Evolutionary conservation across 345 rosid genomes (phyloP).

Genomic region (Acer yangbiense): DNA sequence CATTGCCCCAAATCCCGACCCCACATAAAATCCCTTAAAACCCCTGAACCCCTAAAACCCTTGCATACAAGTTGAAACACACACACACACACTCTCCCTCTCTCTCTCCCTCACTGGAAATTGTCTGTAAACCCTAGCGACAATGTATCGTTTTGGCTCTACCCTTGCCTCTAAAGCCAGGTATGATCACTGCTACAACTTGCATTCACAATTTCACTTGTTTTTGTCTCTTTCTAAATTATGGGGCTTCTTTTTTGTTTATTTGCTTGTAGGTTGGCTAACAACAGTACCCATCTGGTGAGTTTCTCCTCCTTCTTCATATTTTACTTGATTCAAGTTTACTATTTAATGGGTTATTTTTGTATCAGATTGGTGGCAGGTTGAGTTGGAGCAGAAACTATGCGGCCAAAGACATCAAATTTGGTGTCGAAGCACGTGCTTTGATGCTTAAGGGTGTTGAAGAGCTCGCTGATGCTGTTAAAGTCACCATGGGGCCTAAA

Average conservation of each 20-base stretch:
- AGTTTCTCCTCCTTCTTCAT: background rate
- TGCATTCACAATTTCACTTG: background rate
- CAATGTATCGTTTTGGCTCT: conserved; percentile 46
- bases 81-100: no score
- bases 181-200: conserved; percentile 15
- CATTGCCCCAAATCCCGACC: background rate
- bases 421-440: conserved; percentile 71
- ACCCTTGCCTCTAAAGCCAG: conserved; percentile 48
- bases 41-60: background rate
- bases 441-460: conserved; percentile 71
- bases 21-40: background rate
- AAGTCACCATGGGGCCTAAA: conserved; percentile 81
- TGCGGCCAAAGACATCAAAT: conserved; percentile 64
- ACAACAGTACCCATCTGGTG: conserved; percentile 33
- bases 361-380: conserved; percentile 37
- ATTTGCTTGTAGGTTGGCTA: conserved; percentile 28
- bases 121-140: background rate
- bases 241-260: background rate
- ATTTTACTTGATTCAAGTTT: background rate
- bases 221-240: background rate
- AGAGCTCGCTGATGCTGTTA: conserved; percentile 69
- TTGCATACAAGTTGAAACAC: background rate
- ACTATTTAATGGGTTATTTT: background rate
- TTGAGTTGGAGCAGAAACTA: conserved; percentile 54
- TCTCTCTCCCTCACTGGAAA: background rate